phyloP scores from a whole-genome alignment of 441 rosid species.

The Lepidium campestre region DNA sequence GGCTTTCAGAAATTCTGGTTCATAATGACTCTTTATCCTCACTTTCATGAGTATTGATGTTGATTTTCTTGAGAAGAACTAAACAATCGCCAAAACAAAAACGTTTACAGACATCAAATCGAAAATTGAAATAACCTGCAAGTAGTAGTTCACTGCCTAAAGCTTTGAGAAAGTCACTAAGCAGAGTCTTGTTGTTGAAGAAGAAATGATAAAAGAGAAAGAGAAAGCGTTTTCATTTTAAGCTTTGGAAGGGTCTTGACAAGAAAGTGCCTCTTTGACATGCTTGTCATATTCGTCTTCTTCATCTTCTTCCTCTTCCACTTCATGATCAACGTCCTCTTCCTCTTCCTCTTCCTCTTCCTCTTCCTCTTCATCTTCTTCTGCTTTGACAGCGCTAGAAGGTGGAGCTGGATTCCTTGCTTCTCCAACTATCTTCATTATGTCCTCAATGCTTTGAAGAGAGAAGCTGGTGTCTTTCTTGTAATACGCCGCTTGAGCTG shows the following conservation, averaged over 20 bases:
- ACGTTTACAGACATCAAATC: not conserved
- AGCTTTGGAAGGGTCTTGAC: slow-evolving; percentile 17
- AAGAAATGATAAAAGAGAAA: not conserved
- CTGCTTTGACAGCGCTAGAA: slow-evolving; percentile 38
- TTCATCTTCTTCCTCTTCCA: slow-evolving; percentile 44
- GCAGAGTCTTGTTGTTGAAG: not conserved
- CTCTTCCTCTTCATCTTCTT: slow-evolving; percentile 51
- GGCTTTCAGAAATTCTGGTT: no score
- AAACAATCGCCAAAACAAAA: not conserved
- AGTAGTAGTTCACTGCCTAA: not conserved
- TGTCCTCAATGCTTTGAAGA: slow-evolving; percentile 73
- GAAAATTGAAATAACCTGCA: not conserved
- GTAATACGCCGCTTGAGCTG: slow-evolving; percentile 67
- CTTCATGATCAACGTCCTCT: slow-evolving; percentile 41
- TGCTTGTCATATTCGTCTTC: slow-evolving; percentile 86
- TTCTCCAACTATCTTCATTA: slow-evolving; percentile 83
- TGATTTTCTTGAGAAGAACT: not conserved
- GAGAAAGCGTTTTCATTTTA: not conserved
- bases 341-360: slow-evolving; percentile 54
- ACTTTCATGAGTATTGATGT: not conserved
- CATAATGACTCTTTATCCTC: not conserved
- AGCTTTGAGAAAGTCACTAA: not conserved
- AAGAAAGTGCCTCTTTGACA: slow-evolving; percentile 68
- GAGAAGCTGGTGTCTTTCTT: slow-evolving; percentile 68
- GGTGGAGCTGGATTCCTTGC: slow-evolving; percentile 65